A percentile compares a stretch with the other conserved stretches of the same genome.
phyloP scores from a whole-genome alignment of 2,329 filamentous ascomycete species.

The Fusarium temperatum region DNA sequence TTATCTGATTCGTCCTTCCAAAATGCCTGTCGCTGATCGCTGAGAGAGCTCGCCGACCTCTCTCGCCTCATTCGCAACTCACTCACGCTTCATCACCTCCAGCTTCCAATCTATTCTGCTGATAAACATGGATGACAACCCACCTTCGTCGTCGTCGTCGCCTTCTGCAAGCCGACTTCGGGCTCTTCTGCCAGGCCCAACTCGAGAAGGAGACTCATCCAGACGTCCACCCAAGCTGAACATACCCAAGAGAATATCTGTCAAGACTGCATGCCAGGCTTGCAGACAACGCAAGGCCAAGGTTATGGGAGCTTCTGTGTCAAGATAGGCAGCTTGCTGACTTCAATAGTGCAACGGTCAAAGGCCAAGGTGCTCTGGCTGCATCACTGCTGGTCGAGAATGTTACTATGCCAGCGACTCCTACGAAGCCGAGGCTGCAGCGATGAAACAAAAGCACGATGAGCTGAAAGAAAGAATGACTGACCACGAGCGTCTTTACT shows the following conservation, averaged over 20 bases:
- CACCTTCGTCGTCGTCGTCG: not conserved
- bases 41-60: not conserved
- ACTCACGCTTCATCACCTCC: not conserved
- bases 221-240: constrained; percentile 1
- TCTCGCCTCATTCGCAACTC: not conserved
- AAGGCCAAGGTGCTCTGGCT: constrained; percentile 23
- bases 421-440: constrained; percentile 10
- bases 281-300: constrained; percentile 30
- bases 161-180: constrained; percentile 1
- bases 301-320: not conserved
- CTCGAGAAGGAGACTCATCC: not conserved
- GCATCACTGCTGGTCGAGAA: constrained; percentile 1
- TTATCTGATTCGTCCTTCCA: not conserved
- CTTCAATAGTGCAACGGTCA: constrained; percentile 14
- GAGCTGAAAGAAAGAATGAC: not conserved
- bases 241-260: constrained; percentile 18
- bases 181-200: constrained; percentile 9
- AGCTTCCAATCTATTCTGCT: too few relatives aligned
- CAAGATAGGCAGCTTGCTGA: not conserved
- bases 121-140: constrained; percentile 4
- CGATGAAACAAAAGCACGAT: constrained; percentile 19
- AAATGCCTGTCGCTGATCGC: not conserved
- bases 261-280: constrained; percentile 24
- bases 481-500: constrained; percentile 15
- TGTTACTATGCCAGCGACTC: constrained; percentile 15